Percentiles rank a stretch among this genome's conserved stretches.
Conservation (phyloP, 2,329 filamentous ascomycete genomes). For the Hymenotorrendiella dingleyae region DNA sequence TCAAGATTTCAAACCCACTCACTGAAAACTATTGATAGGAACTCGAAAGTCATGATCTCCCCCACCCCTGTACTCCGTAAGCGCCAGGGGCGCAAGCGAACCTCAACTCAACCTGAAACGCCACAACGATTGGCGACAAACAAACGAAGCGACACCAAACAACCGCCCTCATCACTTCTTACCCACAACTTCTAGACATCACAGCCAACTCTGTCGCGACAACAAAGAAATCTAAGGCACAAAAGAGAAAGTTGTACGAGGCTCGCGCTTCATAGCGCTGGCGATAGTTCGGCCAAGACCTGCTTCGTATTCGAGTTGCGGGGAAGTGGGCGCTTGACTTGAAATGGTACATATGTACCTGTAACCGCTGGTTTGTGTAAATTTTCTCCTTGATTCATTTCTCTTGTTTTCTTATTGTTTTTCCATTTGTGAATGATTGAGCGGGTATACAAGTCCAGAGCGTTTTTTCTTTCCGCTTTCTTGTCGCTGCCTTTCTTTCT, state of each 20-base stretch:
- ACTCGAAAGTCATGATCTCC: no score
- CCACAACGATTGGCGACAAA: conserved; percentile 1
- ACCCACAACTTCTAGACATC: background rate
- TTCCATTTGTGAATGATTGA: background rate
- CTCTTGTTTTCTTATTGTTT: background rate
- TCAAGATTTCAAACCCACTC: no score
- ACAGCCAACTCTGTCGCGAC: background rate
- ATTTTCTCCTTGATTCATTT: background rate
- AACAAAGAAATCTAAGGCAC: background rate
- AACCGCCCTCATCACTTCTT: background rate
- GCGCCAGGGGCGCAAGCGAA: conserved; percentile 1
- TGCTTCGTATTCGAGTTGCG: no score
- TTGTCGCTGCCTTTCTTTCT: background rate
- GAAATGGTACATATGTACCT: background rate
- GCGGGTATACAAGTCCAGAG: background rate
- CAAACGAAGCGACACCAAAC: background rate
- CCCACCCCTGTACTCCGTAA: background rate
- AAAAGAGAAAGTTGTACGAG: no score
- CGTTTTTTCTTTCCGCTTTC: background rate
- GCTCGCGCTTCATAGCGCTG: background rate
- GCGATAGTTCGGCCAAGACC: background rate
- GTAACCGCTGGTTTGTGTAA: background rate
- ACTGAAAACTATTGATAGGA: no score
- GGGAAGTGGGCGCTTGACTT: background rate
- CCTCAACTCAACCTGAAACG: conserved; percentile 1